Conservation (phyloP, 1,284 basidiomycete genomes). For the Omphalotus olearius region DNA sequence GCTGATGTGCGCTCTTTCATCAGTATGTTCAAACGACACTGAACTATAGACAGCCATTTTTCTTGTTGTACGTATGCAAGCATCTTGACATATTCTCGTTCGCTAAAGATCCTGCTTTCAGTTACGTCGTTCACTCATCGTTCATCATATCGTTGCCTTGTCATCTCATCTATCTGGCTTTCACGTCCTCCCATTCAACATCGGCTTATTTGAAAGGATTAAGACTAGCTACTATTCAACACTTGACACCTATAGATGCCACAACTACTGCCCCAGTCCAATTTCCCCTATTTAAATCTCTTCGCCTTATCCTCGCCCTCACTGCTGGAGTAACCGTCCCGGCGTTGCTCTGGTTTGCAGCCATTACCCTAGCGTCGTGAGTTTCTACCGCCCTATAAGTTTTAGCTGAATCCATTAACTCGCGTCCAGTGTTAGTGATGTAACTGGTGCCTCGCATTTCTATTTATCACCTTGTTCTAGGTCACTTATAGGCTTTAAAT, state of each 20-base stretch:
- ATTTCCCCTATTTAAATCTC: constrained; percentile 44
- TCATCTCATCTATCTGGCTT: constrained; percentile 59
- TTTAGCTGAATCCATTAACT: constrained; percentile 11
- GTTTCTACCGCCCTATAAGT: constrained; percentile 26
- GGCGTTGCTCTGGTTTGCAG: constrained; percentile 67
- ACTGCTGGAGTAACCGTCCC: constrained; percentile 61
- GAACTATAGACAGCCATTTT: constrained; percentile 70
- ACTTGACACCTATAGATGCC: constrained; percentile 36
- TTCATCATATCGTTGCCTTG: constrained; percentile 68
- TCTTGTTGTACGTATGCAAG: constrained; percentile 58
- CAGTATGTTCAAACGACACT: constrained; percentile 74
- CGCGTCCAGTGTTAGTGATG: constrained; percentile 59
- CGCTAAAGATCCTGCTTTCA: constrained; percentile 26
- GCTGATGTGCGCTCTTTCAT: not conserved
- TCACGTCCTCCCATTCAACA: constrained; percentile 42
- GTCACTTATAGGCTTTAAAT: constrained; percentile 33
- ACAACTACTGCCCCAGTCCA: constrained; percentile 16
- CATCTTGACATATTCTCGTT: not conserved
- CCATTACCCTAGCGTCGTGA: constrained; percentile 69
- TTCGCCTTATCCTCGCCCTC: constrained; percentile 41
- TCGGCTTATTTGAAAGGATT: constrained; percentile 47
- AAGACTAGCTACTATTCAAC: constrained; percentile 44
- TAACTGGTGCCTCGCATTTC: constrained; percentile 44
- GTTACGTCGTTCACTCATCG: constrained; percentile 73
- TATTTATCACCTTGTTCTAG: not conserved